Evolutionary conservation across 108 stramenopile genomes (phyloP).

Genomic region (Fragilariopsis cylindrus): DNA sequence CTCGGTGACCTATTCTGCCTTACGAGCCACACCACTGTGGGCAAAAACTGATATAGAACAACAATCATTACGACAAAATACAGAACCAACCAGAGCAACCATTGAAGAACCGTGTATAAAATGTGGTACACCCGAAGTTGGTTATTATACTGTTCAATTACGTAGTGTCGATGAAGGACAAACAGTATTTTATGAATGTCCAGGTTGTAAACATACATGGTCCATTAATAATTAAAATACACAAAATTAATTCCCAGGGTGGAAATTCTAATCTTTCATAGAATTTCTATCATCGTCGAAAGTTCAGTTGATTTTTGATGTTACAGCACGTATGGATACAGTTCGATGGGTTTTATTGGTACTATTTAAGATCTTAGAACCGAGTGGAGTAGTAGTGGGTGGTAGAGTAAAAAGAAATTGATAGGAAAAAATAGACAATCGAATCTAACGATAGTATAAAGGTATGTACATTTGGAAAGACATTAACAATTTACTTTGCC

Average conservation of each 20-base stretch:
- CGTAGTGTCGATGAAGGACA: slow-evolving; percentile 98
- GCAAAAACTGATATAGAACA: slow-evolving; percentile 84
- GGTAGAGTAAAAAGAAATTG: no score
- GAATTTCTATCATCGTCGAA: no score
- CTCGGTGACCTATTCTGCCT: slow-evolving; percentile 68
- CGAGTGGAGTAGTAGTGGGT: no score
- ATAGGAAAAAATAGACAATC: no score
- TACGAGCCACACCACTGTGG: slow-evolving; percentile 78
- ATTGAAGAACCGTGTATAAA: slow-evolving; percentile 97
- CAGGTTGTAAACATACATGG: slow-evolving; percentile 88
- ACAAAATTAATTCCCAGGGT: background rate
- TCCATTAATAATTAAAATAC: slow-evolving; percentile 87
- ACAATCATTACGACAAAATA: slow-evolving; percentile 47
- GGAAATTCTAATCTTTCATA: no score
- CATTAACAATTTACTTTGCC: no score
- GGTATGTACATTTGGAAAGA: no score
- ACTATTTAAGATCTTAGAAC: no score
- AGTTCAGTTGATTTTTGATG: no score
- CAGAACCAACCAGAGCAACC: slow-evolving; percentile 81
- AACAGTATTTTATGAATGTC: slow-evolving; percentile 99
- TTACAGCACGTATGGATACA: no score
- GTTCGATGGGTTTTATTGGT: no score
- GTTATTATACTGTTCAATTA: slow-evolving; percentile 98
- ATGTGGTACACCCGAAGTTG: slow-evolving; percentile 89
- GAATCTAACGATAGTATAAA: no score